Evolutionary conservation across 1,284 basidiomycete genomes (phyloP), one percentile per base, ranked within the genome.

Genomic region (Spongiforma sp.): DNA sequence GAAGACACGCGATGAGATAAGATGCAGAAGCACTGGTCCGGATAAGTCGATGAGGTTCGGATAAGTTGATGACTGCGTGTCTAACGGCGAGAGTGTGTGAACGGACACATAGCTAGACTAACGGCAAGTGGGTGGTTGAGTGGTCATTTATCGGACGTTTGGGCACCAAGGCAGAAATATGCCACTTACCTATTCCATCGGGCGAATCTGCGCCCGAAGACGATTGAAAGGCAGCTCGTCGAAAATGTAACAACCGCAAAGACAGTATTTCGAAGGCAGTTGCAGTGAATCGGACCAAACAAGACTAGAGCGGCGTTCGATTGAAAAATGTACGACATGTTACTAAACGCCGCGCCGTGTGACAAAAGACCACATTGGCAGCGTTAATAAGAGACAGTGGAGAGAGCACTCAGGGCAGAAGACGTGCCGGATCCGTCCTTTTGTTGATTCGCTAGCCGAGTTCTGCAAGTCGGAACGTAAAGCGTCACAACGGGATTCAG

Each of bases 1-100:
- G 57, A 69, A 70, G 65, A 71, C 24, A 26, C 50, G 1, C 30
- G 53, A 28, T 24, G 57, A 43, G 68, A 61, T 68, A 66, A 68
- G 61, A 67, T 56, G 57, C 34, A 39, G 36, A 30, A 57, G 4
- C 28, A 54, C 41, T 41, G 11, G 36, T 7, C 24, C 24, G 33
- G 9, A 28, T n/a, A 39, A 24, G 41, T 57, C n/a, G 19, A 15
- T 17, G 32, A 53, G n/a, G n/a, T n/a, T n/a, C 11, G 39, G 37
- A 24, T 14, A 53, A 39, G n/a, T n/a, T n/a, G n/a, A 58, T 26
- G 21, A 62, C 28, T 57, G 52, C 34, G 32, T 43, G 53, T 37
- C n/a, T 41, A 33, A 26, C 52, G 56, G 43, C 28, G 17, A n/a
- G 30, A 41, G 56, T 43, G 63, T 64, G 54, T 39, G 62, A 59